Conservation (phyloP, 768 basidiomycete genomes). For the Tylopilus felleus region DNA sequence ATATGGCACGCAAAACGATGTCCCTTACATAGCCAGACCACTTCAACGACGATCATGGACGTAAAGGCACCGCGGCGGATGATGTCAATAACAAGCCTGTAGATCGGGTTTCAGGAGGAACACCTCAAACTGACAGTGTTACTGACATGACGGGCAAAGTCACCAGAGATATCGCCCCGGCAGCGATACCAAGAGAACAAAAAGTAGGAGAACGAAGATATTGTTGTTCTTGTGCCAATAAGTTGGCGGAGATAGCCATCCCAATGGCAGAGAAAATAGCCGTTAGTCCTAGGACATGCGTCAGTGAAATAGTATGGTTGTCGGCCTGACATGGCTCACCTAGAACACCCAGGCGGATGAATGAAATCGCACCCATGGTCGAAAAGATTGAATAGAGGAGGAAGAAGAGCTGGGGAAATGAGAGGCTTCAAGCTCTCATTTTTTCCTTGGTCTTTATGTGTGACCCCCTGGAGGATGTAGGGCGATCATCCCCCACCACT, state of each 20-base stretch:
- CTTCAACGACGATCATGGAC: slow-evolving; percentile 38
- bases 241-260: slow-evolving; percentile 27
- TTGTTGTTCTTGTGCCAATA: slow-evolving; percentile 21
- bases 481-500: neutral
- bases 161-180: slow-evolving; percentile 26
- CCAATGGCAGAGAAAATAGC: slow-evolving; percentile 30
- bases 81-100: slow-evolving; percentile 35
- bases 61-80: slow-evolving; percentile 36
- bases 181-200: slow-evolving; percentile 29
- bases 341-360: slow-evolving; percentile 20
- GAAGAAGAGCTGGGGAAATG: neutral
- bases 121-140: neutral
- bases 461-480: neutral
- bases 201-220: slow-evolving; percentile 20
- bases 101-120: neutral
- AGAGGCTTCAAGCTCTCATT: neutral
- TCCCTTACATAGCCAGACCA: slow-evolving; percentile 36
- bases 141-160: slow-evolving; percentile 30
- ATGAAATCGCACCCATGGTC: slow-evolving; percentile 13
- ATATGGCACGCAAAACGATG: neutral
- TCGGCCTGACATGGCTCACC: slow-evolving; percentile 12
- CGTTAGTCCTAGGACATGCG: slow-evolving; percentile 8
- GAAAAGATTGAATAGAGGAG: neutral
- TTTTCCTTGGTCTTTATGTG: slow-evolving; percentile 7
- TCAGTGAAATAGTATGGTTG: slow-evolving; percentile 1